phyloP scores from a whole-genome alignment of 78 protist species.

The Dictyostelium citrinum region DNA sequence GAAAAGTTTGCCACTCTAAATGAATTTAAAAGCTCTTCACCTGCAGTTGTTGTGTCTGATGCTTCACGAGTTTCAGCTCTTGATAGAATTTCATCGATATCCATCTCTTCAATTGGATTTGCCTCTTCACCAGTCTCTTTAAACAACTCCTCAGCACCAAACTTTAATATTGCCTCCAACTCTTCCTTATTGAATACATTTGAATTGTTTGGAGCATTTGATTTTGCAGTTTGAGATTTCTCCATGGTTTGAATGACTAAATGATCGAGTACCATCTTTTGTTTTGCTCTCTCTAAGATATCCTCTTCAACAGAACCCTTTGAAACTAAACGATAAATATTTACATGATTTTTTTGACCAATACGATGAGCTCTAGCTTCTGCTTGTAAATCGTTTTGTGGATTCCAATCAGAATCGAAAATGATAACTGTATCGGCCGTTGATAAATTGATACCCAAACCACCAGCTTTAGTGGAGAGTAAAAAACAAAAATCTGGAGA shows the following conservation, averaged over 20 bases:
- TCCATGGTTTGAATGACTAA: slow-evolving; percentile 88
- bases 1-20: slow-evolving; percentile 79
- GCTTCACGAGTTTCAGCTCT: slow-evolving; percentile 68
- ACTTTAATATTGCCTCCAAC: slow-evolving; percentile 75
- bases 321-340: slow-evolving; percentile 90
- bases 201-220: background rate
- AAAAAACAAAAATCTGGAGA: slow-evolving; percentile 92
- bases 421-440: slow-evolving; percentile 94
- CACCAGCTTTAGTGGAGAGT: slow-evolving; percentile 94
- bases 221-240: slow-evolving; percentile 5
- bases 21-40: slow-evolving; percentile 73
- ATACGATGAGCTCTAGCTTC: slow-evolving; percentile 97
- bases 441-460: slow-evolving; percentile 95
- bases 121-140: slow-evolving; percentile 66
- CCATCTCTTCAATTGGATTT: slow-evolving; percentile 49
- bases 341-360: slow-evolving; percentile 96
- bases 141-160: slow-evolving; percentile 84
- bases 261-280: slow-evolving; percentile 87
- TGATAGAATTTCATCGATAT: slow-evolving; percentile 84
- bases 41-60: slow-evolving; percentile 19
- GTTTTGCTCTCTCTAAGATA: slow-evolving; percentile 82
- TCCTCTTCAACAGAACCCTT: slow-evolving; percentile 84
- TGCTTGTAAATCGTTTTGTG: slow-evolving; percentile 90
- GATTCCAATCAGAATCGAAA: slow-evolving; percentile 93
- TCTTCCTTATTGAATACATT: slow-evolving; percentile 81